Evolutionary conservation across 352 stramenopile genomes (phyloP).

Genomic region (Pythium chondricola): DNA sequence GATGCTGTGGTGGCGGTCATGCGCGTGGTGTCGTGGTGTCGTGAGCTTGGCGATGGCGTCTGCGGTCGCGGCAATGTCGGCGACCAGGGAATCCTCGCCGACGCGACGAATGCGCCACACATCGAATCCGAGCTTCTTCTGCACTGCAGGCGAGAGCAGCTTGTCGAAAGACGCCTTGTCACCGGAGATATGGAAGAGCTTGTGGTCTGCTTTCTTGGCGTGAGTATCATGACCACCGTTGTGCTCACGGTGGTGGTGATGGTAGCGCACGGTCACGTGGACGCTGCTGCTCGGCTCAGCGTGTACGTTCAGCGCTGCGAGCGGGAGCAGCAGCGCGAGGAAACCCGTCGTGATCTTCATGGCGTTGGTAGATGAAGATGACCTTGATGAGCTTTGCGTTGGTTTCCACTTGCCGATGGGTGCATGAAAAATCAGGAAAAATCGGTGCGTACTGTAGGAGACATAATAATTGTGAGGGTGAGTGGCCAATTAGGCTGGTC

Average conservation of each 20-base stretch:
- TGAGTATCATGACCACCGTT: neutral
- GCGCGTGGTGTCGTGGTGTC: neutral
- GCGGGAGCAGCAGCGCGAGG: neutral
- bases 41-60: slow-evolving; percentile 7
- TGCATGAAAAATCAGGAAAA: neutral
- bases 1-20: neutral
- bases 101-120: slow-evolving; percentile 11
- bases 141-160: slow-evolving; percentile 2
- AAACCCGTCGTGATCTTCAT: slow-evolving; percentile 3
- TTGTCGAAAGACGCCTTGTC: slow-evolving; percentile 16
- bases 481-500: no score
- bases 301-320: neutral
- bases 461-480: neutral
- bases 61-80: slow-evolving; percentile 14
- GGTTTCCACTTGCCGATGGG: no score
- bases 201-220: neutral
- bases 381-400: neutral
- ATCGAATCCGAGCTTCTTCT: slow-evolving; percentile 13
- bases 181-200: slow-evolving; percentile 18
- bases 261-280: slow-evolving; percentile 11
- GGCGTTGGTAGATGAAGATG: neutral
- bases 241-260: slow-evolving; percentile 1
- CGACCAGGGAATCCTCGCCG: neutral
- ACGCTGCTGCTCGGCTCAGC: neutral
- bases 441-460: neutral